phyloP scores from a whole-genome alignment of 2,329 filamentous ascomycete genomes.

The Dothistroma septosporum region DNA sequence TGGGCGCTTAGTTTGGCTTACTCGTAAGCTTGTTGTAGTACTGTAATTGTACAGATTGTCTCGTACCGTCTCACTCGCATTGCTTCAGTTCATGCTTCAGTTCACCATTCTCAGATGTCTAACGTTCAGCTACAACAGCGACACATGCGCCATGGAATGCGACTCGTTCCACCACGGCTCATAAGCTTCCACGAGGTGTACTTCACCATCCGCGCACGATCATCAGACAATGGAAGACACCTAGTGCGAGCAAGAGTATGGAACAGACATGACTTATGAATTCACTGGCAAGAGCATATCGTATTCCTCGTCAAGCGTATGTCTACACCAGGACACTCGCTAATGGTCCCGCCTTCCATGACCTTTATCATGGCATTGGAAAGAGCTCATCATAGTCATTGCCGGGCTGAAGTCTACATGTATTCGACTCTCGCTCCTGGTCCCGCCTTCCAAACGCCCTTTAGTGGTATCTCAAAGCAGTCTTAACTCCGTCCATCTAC shows the following conservation, averaged over 20 bases:
- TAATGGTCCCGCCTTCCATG: slow-evolving; percentile 1
- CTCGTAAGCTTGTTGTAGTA: neutral
- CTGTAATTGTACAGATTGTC: slow-evolving; percentile 7
- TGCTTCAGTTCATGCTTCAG: too few relatives aligned
- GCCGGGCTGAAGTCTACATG: neutral
- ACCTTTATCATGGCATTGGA: neutral
- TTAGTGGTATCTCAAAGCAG: slow-evolving; percentile 10
- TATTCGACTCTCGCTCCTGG: slow-evolving; percentile 1
- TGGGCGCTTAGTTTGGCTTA: neutral
- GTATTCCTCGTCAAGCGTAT: neutral
- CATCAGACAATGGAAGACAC: too few relatives aligned
- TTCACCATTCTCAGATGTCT: neutral
- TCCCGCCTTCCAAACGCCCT: slow-evolving; percentile 9
- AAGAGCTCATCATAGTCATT: slow-evolving; percentile 4
- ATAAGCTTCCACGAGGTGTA: too few relatives aligned
- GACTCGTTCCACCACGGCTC: too few relatives aligned
- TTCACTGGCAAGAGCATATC: slow-evolving; percentile 1
- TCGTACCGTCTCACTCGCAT: neutral
- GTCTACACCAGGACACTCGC: neutral
- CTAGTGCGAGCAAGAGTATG: too few relatives aligned
- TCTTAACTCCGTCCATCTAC: neutral
- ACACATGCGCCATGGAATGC: neutral
- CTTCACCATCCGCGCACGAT: too few relatives aligned
- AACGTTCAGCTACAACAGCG: neutral
- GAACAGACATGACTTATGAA: neutral